Conservation (phyloP, 176 grass and related monocot species). For the Carex myosuroides region DNA sequence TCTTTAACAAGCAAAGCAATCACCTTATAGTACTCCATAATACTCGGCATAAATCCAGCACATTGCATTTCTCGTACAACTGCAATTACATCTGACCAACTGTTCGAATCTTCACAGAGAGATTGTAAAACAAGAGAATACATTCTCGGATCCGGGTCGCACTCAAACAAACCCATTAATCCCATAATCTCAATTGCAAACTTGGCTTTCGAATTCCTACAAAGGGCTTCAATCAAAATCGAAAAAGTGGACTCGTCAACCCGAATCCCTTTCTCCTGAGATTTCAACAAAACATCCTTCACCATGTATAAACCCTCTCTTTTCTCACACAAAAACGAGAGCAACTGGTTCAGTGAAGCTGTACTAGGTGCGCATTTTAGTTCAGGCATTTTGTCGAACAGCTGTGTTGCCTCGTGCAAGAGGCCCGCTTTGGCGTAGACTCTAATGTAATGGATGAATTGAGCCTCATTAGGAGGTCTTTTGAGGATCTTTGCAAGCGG, state of each 20-base stretch:
- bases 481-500: constrained; percentile 1
- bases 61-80: constrained; percentile 53
- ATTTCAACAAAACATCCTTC: constrained; percentile 32
- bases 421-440: constrained; percentile 1
- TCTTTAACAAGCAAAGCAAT: constrained; percentile 36
- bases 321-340: constrained; percentile 26
- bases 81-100: constrained; percentile 8
- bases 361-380: constrained; percentile 13
- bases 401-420: constrained; percentile 19
- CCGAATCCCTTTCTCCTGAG: constrained; percentile 24
- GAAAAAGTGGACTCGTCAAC: constrained; percentile 29
- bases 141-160: constrained; percentile 21
- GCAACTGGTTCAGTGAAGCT: constrained; percentile 22
- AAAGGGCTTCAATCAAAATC: constrained; percentile 31
- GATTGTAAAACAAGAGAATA: constrained; percentile 27
- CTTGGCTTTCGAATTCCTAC: constrained; percentile 20
- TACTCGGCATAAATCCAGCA: constrained; percentile 23
- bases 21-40: constrained; percentile 24
- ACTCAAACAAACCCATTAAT: constrained; percentile 30
- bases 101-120: constrained; percentile 22
- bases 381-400: constrained; percentile 36
- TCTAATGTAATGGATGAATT: constrained; percentile 17
- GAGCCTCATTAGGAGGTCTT: constrained; percentile 13
- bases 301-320: constrained; percentile 26
- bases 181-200: constrained; percentile 27